Evolutionary conservation across 2,329 filamentous ascomycete genomes (phyloP), one percentile per base, ranked within the genome.

Genomic region (Xylariaceae sp.): DNA sequence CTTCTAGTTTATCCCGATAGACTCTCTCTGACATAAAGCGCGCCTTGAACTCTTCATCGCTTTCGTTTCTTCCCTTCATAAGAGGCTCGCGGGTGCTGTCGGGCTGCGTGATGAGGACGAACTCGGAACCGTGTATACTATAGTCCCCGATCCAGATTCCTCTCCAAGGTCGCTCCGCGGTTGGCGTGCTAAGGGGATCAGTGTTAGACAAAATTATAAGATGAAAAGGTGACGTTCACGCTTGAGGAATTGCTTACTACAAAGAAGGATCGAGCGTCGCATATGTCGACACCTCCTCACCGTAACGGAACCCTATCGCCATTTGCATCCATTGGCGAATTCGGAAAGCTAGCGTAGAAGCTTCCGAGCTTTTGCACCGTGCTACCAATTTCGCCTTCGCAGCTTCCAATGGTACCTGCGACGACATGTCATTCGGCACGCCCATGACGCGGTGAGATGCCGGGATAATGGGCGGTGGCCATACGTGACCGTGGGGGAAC

Each of bases 121-220:
- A 96, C 70, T 97, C 92, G 68, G 87, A 91, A 0, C 91, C 91
- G 64, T 97, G 91, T 0, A 83, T 84, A 30, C 84, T 87, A 65
- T 96, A 96, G 68, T 96, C 91, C 0, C 91, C 91, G 12, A 91
- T 87, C 88, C 89, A 97, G 32, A 99, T 89, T 0, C 92, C 92
- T 59, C 90, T 84, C 76, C 86, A 96, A 0, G 91, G 91, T 67
- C 91, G 92, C 52, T 85, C 78, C 7, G 74, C 69, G 0, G 91
- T 95, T 0, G 92, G 90, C 0, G 84, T 94, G 68, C 57, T 59
- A 27, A 7, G 26, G 26, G 31, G 19, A 9, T 39, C 26, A 12
- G 39, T 9, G 42, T 59, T 29, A 59, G 57, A 32, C n/a, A 11
- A 19, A 19, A 19, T 19, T 19, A 19, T 19, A 19, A 19, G 19